Evolutionary conservation across 2,329 filamentous ascomycete genomes (phyloP), one percentile per base, ranked within the genome.

Genomic region (Ceratocystis ficicola): DNA sequence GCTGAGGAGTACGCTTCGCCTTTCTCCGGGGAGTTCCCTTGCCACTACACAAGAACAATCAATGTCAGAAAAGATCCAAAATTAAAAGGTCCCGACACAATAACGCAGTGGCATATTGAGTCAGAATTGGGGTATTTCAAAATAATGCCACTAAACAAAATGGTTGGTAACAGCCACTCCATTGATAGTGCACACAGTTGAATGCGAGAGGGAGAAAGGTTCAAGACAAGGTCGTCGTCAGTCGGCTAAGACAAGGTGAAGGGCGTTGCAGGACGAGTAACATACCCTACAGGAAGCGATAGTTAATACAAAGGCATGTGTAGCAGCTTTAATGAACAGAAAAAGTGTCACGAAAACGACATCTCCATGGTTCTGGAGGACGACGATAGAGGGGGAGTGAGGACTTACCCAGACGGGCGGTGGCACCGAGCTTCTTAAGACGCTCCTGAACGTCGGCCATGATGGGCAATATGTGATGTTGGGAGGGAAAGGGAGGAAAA

Each of bases 11-110:
- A 81, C 95, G 95, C 90, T 97, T 99, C 79, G 94, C 88, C 86
- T 95, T 95, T 83, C 94, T 86, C 82, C 94, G 86, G 76, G 94
- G 94, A 73, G 94, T 96, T 74, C 94, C 94, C 85, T 99, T 99
- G 82, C 94, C 94, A 82, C 93, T 81, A 70, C 70, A 66, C 62
- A 66, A 52, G 44, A 60, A 60, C 48, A 59, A 48, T 20, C 20
- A 65, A 48, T 32, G 64, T 66, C 64, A 68, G 66, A 67, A 57
- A 20, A 22, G 10, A n/a, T 36, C 12, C 44, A 52, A 5, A 61
- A 41, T 69, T 63, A 68, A 67, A 52, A 70, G 65, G 44, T 69
- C 32, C 30, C 28, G 32, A 32, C 32, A 30, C 55, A 15, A 59
- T 10, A 36, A 36, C 28, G 8, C 25, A 22, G 20, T 59, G 8